phyloP scores from a whole-genome alignment of 495 filamentous ascomycete species.

The Endocarpon pusillum region DNA sequence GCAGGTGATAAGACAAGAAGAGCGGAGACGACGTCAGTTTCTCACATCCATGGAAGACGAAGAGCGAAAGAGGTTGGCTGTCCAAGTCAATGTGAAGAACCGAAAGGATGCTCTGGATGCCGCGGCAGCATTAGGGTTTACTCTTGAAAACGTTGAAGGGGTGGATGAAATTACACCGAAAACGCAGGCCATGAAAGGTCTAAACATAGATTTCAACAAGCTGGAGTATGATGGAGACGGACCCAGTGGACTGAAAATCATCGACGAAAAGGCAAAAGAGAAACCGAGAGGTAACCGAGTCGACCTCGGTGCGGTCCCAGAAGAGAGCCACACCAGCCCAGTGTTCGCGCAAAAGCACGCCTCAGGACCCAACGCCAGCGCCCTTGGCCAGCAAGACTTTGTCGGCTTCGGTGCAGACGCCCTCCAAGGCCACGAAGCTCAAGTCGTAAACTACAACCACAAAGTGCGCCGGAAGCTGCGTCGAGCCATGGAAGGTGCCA shows the following conservation, averaged over 20 bases:
- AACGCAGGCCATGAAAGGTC: slow-evolving; percentile 12
- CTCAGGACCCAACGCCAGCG: not conserved
- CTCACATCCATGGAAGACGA: slow-evolving; percentile 12
- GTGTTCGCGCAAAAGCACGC: slow-evolving; percentile 4
- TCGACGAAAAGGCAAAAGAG: slow-evolving; percentile 2
- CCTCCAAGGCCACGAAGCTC: slow-evolving; percentile 5
- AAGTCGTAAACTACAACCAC: slow-evolving; percentile 12
- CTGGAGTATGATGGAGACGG: slow-evolving; percentile 6
- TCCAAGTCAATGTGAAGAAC: slow-evolving; percentile 9
- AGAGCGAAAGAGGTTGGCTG: slow-evolving; percentile 13
- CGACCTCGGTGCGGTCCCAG: slow-evolving; percentile 9
- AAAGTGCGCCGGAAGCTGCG: slow-evolving; percentile 15
- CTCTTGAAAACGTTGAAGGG: slow-evolving; percentile 11
- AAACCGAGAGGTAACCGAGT: slow-evolving; percentile 7
- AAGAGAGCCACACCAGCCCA: slow-evolving; percentile 3
- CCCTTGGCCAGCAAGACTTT: slow-evolving; percentile 6
- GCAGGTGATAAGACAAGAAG: slow-evolving; percentile 14
- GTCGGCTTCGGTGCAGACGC: slow-evolving; percentile 10
- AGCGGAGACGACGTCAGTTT: slow-evolving; percentile 6
- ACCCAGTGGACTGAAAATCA: slow-evolving; percentile 3
- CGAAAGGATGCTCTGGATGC: slow-evolving; percentile 9
- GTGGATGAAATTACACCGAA: slow-evolving; percentile 13
- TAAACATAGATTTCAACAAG: slow-evolving; percentile 13
- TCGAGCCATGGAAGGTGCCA: slow-evolving; percentile 11
- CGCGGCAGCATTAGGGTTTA: slow-evolving; percentile 12